phyloP scores from a whole-genome alignment of 2,329 filamentous ascomycete genomes.

The Trichoderma endophyticum region DNA sequence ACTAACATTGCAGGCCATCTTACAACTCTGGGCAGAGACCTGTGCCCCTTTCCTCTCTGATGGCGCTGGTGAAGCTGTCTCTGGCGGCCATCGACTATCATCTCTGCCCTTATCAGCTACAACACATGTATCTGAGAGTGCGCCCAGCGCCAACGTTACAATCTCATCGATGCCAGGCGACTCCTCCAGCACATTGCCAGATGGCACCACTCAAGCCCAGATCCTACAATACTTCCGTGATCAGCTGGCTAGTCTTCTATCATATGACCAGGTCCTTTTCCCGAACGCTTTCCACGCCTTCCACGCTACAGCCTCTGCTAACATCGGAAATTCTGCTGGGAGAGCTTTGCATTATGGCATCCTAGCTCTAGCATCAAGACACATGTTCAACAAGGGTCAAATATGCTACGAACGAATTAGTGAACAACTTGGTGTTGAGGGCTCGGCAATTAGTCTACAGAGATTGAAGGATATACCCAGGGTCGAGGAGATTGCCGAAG shows the following conservation, averaged over 20 bases:
- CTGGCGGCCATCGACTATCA: neutral
- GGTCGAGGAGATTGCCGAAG: neutral
- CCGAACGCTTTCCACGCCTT: neutral
- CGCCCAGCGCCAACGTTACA: neutral
- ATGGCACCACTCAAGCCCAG: neutral
- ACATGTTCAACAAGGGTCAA: neutral
- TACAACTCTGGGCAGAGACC: neutral
- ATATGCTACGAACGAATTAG: neutral
- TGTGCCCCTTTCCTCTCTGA: neutral
- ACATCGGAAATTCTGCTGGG: neutral
- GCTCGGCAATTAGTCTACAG: neutral
- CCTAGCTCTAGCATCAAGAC: neutral
- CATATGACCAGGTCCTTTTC: neutral
- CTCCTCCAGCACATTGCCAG: neutral
- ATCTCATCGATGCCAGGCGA: neutral
- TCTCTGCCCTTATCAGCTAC: neutral
- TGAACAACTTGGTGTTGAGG: neutral
- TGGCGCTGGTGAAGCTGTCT: neutral
- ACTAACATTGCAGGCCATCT: neutral
- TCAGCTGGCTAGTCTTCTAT: neutral
- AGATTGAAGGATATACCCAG: neutral
- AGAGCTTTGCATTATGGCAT: neutral
- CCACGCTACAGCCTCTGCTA: neutral
- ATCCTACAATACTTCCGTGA: neutral
- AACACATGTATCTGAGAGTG: neutral